Percentiles rank a stretch among this genome's conserved stretches.
Conservation (phyloP, 805 yeast genomes). For the Candida ulmi region DNA sequence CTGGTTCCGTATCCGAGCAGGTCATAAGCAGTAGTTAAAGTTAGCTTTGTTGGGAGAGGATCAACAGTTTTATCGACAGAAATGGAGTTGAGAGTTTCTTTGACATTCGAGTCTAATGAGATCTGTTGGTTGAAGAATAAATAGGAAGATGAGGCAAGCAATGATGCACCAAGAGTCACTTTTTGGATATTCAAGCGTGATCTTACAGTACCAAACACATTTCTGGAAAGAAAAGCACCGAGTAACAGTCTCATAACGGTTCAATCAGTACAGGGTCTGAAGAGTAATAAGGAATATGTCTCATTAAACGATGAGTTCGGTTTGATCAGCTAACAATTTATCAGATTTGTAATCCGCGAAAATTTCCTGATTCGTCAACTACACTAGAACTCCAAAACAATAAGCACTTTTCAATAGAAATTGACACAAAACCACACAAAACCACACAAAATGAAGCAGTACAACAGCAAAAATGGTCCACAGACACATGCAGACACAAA, state of each 20-base stretch:
- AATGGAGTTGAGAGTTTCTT: constrained; percentile 24
- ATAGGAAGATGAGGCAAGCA: neutral
- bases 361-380: no score
- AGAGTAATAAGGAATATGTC: no score
- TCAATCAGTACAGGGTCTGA: no score
- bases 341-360: no score
- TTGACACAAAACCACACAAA: no score
- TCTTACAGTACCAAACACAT: neutral
- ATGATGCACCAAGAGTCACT: neutral
- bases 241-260: no score
- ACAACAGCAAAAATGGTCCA: neutral
- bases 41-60: constrained; percentile 27
- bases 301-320: no score
- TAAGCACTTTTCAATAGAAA: no score
- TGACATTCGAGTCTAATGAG: constrained; percentile 8
- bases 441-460: no score
- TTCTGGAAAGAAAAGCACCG: constrained; percentile 44
- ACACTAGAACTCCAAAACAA: no score
- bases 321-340: constrained; percentile 57
- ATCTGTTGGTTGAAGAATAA: neutral
- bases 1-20: constrained; percentile 79
- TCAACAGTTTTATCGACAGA: constrained; percentile 44
- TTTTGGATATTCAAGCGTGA: neutral
- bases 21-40: constrained; percentile 35
- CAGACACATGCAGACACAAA: no score